phyloP scores from a whole-genome alignment of 805 yeast genomes.

The Saccharomycopsis vini region DNA sequence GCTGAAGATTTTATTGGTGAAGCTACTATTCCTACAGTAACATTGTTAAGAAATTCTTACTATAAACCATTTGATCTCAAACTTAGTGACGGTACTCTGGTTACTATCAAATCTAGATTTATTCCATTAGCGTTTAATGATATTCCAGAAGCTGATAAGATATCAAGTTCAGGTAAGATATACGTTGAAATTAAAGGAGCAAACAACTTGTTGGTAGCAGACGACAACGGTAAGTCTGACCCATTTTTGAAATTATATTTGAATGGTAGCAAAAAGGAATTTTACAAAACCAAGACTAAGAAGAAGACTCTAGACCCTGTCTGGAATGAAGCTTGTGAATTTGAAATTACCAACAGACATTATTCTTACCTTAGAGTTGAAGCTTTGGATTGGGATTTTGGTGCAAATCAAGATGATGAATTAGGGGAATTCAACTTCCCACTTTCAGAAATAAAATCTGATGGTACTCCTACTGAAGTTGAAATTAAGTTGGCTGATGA shows the following conservation, averaged over 20 bases:
- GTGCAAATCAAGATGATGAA: slow-evolving; percentile 75
- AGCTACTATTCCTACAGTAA: slow-evolving; percentile 54
- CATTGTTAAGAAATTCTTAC: slow-evolving; percentile 58
- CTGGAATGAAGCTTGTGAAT: slow-evolving; percentile 66
- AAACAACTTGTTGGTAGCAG: slow-evolving; percentile 70
- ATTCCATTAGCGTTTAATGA: slow-evolving; percentile 57
- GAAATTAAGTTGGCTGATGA: slow-evolving; percentile 41
- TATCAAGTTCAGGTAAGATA: slow-evolving; percentile 66
- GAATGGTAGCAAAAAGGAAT: slow-evolving; percentile 48
- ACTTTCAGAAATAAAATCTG: slow-evolving; percentile 54
- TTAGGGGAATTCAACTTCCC: slow-evolving; percentile 58
- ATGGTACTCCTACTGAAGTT: slow-evolving; percentile 37
- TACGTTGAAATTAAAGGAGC: slow-evolving; percentile 56
- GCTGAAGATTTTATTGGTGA: slow-evolving; percentile 53
- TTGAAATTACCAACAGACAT: slow-evolving; percentile 52
- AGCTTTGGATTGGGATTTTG: slow-evolving; percentile 89
- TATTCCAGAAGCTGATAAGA: slow-evolving; percentile 67
- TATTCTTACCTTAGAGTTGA: slow-evolving; percentile 49
- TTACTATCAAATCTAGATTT: slow-evolving; percentile 63
- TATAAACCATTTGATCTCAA: slow-evolving; percentile 48
- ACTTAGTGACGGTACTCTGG: slow-evolving; percentile 40
- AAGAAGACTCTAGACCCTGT: slow-evolving; percentile 88
- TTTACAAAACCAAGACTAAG: slow-evolving; percentile 67
- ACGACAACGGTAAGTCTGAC: slow-evolving; percentile 86
- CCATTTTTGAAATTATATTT: slow-evolving; percentile 71